Conservation (phyloP, 1,139 yeast genomes). For the Martiniozyma asiatica region DNA sequence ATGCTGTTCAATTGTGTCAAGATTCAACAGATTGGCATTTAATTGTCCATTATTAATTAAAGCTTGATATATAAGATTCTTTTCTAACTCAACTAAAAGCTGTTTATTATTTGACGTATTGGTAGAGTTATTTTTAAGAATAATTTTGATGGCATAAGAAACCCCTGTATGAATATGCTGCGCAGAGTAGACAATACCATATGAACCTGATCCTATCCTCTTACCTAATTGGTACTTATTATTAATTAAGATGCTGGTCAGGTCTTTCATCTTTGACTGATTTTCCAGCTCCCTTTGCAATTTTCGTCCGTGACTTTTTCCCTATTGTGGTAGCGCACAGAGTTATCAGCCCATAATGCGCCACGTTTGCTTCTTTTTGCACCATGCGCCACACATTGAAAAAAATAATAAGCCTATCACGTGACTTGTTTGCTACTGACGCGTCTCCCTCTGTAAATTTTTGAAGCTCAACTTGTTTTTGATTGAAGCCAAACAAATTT, state of each 20-base stretch:
- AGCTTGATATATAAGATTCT: conserved; percentile 15
- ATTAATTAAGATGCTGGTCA: conserved; percentile 24
- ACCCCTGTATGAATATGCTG: conserved; percentile 38
- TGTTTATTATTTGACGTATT: conserved; percentile 20
- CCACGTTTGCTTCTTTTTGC: no score
- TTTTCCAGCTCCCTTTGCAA: no score
- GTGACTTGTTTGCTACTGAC: no score
- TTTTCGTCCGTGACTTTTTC: no score
- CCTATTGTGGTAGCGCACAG: no score
- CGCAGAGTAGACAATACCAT: conserved; percentile 72
- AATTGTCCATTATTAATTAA: conserved; percentile 17
- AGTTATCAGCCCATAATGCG: no score
- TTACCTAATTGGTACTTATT: conserved; percentile 34
- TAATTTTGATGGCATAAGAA: conserved; percentile 62
- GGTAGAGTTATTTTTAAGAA: conserved; percentile 34
- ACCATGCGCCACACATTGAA: no score
- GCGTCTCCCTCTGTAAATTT: no score
- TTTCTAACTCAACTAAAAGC: conserved; percentile 19
- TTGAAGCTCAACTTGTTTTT: no score
- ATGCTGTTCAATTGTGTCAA: conserved; percentile 31
- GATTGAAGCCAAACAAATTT: no score
- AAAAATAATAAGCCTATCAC: no score
- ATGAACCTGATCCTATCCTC: conserved; percentile 82
- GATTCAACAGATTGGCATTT: conserved; percentile 25
- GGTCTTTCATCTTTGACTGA: conserved; percentile 20